These are phyloP conservation scores for Umbelopsis sp. DNA, from an alignment of 371 early-diverging fungal species.

Conservation along the genomic window DNA sequence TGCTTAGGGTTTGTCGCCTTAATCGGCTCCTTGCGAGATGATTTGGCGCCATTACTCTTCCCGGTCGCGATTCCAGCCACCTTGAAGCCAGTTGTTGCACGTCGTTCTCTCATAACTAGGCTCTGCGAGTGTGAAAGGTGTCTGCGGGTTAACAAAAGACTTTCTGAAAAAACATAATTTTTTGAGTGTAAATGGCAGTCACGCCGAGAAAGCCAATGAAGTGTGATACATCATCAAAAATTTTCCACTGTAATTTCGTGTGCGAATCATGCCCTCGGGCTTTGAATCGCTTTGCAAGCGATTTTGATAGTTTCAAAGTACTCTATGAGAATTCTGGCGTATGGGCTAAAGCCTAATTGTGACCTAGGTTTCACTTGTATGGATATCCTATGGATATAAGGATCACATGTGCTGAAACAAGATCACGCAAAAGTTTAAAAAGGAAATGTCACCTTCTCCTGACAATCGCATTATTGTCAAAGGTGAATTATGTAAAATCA, in stretches of 20 bases:
- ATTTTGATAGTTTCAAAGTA: neutral
- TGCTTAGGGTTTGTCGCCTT: neutral
- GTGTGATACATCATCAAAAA: neutral
- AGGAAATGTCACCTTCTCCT: no score
- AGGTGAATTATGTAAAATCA: no score
- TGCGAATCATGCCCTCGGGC: neutral
- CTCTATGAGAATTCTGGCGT: no score
- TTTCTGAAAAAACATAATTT: constrained; percentile 9
- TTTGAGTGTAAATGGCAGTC: constrained; percentile 1
- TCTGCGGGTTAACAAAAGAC: neutral
- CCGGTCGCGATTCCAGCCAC: neutral
- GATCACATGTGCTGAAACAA: no score
- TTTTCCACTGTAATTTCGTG: neutral
- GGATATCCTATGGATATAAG: no score
- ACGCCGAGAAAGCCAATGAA: neutral
- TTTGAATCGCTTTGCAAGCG: neutral
- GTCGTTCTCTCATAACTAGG: constrained; percentile 12
- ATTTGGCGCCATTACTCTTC: constrained; percentile 14
- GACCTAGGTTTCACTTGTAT: no score
- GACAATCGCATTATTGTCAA: no score
- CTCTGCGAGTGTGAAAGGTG: neutral
- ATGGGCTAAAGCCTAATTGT: no score
- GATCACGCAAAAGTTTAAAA: no score
- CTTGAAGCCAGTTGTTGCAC: constrained; percentile 5
- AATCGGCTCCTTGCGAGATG: constrained; percentile 1